Conservation (phyloP, 2,329 filamentous ascomycete species). For the Didymellaceae sp. region DNA sequence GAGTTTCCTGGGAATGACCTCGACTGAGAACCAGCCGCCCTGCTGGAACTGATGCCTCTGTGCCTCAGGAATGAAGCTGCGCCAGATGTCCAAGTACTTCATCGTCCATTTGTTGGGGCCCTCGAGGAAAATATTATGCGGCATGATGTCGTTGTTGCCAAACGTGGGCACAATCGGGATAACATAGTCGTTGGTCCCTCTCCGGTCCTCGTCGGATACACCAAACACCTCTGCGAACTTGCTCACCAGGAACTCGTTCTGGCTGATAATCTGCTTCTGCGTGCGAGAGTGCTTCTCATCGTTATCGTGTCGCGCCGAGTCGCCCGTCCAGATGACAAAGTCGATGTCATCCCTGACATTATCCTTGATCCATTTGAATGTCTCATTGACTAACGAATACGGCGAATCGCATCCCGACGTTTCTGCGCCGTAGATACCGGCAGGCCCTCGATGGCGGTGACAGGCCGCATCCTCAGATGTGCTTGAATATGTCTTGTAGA, state of each 20-base stretch:
- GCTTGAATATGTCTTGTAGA: constrained; percentile 81
- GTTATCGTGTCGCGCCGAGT: constrained; percentile 87
- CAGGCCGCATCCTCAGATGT: constrained; percentile 74
- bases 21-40: constrained; percentile 93
- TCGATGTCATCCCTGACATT: constrained; percentile 81
- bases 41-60: constrained; percentile 90
- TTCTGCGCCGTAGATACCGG: constrained; percentile 84
- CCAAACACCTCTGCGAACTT: constrained; percentile 80
- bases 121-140: constrained; percentile 87
- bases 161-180: constrained; percentile 89
- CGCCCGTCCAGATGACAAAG: constrained; percentile 92
- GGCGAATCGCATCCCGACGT: constrained; percentile 90
- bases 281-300: constrained; percentile 81
- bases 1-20: constrained; percentile 84
- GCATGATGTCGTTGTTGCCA: constrained; percentile 97
- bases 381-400: constrained; percentile 79
- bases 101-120: constrained; percentile 89
- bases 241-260: constrained; percentile 77
- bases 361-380: constrained; percentile 84
- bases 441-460: constrained; percentile 77
- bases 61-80: constrained; percentile 85
- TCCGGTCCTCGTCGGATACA: constrained; percentile 51
- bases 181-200: constrained; percentile 61
- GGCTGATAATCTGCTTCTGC: constrained; percentile 73
- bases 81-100: constrained; percentile 80